Evolutionary conservation across 164 flowering plant species (phyloP), one percentile per base, ranked within the genome.

Genomic region (Umbilicus rupestris): DNA sequence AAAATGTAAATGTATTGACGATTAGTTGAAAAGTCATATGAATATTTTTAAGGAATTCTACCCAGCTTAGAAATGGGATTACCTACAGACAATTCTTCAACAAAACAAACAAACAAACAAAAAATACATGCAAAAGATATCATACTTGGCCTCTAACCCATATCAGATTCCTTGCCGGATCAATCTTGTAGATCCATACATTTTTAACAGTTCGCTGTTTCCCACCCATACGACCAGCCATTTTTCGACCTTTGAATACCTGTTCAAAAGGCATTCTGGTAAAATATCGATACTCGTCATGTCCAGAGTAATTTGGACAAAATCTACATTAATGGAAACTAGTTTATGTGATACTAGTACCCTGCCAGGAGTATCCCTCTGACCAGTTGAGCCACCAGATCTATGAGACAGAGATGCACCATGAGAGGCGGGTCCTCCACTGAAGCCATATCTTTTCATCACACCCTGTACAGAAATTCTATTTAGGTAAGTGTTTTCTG

Each of bases 151-250:
- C 97, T 79, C 49, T 86, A 60, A 93, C 89, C 94, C 96, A 93
- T 86, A 93, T 81, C 79, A 93, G 67, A 74, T 87, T 85, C 83
- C 96, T 84, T 39, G 78, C 82, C 1, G 97, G 97, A 41, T 93
- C 98, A 45, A 93, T 82, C 72, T 85, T 93, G 82, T 93, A 87
- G 37, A 93, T 81, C 94, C 94, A 93, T 8, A 90, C 95, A 73
- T 87, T 90, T 72, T 93, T 86, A 5, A 87, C 90, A 1, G 98
- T 90, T 68, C 83, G 72, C 70, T 85, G 96, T 73, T 78, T 72
- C 55, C 77, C 89, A 67, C 98, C 98, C 97, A 93, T 90, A 39
- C 88, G 96, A 46, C 97, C 97, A 75, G 98, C 84, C 98, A 93
- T 93, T 79, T 93, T 93, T 76, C 74, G 87, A 46, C 87, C 87